Base-by-base conservation (phyloP, 805 yeast species). In the Candida chilensis region DNA sequence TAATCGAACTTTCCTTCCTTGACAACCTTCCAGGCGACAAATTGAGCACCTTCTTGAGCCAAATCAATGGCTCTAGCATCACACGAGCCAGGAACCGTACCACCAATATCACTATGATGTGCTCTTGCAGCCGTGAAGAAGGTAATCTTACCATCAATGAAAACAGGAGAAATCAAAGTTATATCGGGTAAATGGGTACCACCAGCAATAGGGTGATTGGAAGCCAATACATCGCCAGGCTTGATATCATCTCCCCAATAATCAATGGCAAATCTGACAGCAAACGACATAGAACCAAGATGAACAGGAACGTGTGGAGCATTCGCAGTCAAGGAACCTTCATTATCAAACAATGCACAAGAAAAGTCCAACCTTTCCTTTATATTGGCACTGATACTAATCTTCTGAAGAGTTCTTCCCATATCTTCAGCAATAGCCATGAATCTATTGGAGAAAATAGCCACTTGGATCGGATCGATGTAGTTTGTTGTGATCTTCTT, bases 371-470 rank as follows among this genome's bases (percentile, higher is more conserved):
- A 56, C 31, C 95, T 60, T 47, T 84, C 94, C 46, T 84, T 84
- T 24, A 84, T 88, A 45, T 84, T 84, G 3, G 88, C 81, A 4
- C 86, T 76, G 7, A 84, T 86, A 2, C 90, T 67, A 0, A 92
- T 84, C 52, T 80, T 79, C 39, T 82, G 81, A 32, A 84, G 59
- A 4, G 88, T 79, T 21, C 70, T 71, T 22, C 94, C 90, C 94
- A 84, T 84, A 47, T 81, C 90, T 42, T 84, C 94, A 6, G 95
- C 95, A 50, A 85, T 83, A 38, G 85, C 86, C 90, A 84, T 83
- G 50, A 84, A 84, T 36, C 94, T 61, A 50, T 83, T 87, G 20
- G 85, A 79, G 53, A 84, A 84, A 16, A 84, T 78, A 0, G 94
- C 80, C 24, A 84, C 52, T 38, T 76, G 57, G 20, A 84, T 71